phyloP scores from a whole-genome alignment of 495 filamentous ascomycete species.

The Achaetomiella virescens region DNA sequence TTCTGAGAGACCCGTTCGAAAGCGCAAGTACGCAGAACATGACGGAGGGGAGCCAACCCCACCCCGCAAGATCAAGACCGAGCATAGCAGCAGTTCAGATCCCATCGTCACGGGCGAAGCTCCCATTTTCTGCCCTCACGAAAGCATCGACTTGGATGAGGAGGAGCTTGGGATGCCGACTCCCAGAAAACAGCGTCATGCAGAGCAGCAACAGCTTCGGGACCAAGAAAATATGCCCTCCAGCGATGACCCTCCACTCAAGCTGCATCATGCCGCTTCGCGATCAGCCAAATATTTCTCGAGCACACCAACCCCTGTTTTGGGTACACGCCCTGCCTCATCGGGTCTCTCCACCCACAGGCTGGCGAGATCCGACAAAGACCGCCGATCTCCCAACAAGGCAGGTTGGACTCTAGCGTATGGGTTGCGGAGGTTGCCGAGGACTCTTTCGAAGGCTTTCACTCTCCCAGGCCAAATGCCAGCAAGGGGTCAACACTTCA shows the following conservation, averaged over 20 bases:
- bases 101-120: slow-evolving; percentile 31
- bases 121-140: slow-evolving; percentile 32
- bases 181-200: slow-evolving; percentile 47
- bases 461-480: not conserved
- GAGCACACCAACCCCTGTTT: not conserved
- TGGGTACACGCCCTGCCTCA: not conserved
- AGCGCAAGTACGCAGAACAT: slow-evolving; percentile 32
- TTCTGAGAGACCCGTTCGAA: slow-evolving; percentile 37
- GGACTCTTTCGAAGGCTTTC: slow-evolving; percentile 7
- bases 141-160: slow-evolving; percentile 72
- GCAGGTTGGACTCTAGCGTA: slow-evolving; percentile 3
- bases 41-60: slow-evolving; percentile 3
- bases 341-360: not conserved
- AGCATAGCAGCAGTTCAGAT: slow-evolving; percentile 28
- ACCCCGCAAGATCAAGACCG: slow-evolving; percentile 30
- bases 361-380: not conserved
- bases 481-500: not conserved
- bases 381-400: not conserved
- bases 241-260: not conserved
- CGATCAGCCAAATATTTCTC: not conserved
- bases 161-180: slow-evolving; percentile 52
- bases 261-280: not conserved
- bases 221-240: not conserved
- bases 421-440: slow-evolving; percentile 22
- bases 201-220: not conserved